These are phyloP conservation scores for Warburgia ugandensis DNA, from an alignment of 164 flowering plant genomes.

Conservation along the genomic window DNA sequence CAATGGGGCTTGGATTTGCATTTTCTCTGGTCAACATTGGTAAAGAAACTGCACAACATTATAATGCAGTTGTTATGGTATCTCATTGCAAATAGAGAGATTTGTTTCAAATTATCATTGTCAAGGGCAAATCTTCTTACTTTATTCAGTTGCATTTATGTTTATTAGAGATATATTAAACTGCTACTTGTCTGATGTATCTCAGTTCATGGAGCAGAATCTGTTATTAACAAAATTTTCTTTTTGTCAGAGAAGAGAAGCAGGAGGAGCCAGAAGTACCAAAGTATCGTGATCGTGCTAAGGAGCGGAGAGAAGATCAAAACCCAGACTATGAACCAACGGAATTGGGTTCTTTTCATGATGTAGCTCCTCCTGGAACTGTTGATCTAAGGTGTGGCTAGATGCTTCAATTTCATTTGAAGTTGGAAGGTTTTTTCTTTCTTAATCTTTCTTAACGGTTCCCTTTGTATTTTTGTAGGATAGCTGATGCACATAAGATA, in stretches of 20 bases:
- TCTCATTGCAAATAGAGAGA: too few relatives aligned
- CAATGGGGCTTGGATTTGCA: too few relatives aligned
- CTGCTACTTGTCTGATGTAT: background rate
- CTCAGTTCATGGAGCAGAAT: background rate
- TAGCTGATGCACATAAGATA: constrained; percentile 76
- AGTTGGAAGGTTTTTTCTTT: background rate
- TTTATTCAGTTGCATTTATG: too few relatives aligned
- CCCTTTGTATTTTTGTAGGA: constrained; percentile 22
- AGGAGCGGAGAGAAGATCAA: constrained; percentile 94
- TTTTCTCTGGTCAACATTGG: too few relatives aligned
- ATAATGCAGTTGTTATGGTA: too few relatives aligned
- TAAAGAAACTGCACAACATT: too few relatives aligned
- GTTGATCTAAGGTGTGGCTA: constrained; percentile 47
- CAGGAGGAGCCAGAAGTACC: constrained; percentile 75
- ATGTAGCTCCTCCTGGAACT: constrained; percentile 94
- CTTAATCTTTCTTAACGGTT: background rate
- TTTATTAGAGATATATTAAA: background rate
- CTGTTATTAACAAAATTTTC: background rate
- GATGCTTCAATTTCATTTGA: background rate
- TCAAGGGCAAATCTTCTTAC: too few relatives aligned
- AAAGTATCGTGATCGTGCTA: constrained; percentile 85
- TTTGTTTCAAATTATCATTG: too few relatives aligned
- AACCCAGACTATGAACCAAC: constrained; percentile 92
- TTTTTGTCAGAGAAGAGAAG: constrained; percentile 59
- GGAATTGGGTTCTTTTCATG: constrained; percentile 78